Base-by-base conservation (phyloP, 2,329 filamentous ascomycete genomes). In the Neopestalotiopsis sp. region DNA sequence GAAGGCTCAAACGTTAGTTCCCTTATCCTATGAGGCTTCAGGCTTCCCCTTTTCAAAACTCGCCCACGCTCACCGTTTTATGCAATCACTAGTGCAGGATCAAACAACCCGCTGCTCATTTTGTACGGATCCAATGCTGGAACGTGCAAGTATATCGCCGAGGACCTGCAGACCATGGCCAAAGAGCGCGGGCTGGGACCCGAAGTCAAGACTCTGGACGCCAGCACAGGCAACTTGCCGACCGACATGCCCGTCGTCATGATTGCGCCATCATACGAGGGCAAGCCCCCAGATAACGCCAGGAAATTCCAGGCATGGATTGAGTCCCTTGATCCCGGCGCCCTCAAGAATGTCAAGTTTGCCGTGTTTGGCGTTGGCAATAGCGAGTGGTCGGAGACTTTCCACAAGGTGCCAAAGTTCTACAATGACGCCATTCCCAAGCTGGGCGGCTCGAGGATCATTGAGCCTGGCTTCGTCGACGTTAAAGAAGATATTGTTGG, bases 391-490 rank as follows among this genome's bases (percentile, higher is more conserved):
- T 77, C 81, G 0, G 78, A 84, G 42, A 94, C 92, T 0, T 94
- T 91, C 79, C 90, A 94, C 71, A 84, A 84, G 9, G 85, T 94
- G 7, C 92, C 92, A 0, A 92, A 83, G 69, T 80, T 90, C 0
- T 82, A 93, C 2, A 86, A 94, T 67, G 73, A 83, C 1, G 80
- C 83, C 0, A 81, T 92, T 1, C 79, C 79, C 17, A 77, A 81
- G 32, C 80, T 82, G 61, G 89, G 88, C 63, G 78, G 81, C 5
- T 78, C 78, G n/a, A 10, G 32, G 17, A 9, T 68, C 9, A 67
- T 61, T 9, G 40, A 28, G 61, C 1, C 30, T n/a, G 61, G 7
- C 80, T 87, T 32, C 84, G 87, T 20, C 86, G 89, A 72, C 9
- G 61, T 64, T 4, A 64, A 64, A 2, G 61, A 64, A 28, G 61